Conservation (phyloP, 2,329 filamentous ascomycete species). For the Byssochlamys sp. region DNA sequence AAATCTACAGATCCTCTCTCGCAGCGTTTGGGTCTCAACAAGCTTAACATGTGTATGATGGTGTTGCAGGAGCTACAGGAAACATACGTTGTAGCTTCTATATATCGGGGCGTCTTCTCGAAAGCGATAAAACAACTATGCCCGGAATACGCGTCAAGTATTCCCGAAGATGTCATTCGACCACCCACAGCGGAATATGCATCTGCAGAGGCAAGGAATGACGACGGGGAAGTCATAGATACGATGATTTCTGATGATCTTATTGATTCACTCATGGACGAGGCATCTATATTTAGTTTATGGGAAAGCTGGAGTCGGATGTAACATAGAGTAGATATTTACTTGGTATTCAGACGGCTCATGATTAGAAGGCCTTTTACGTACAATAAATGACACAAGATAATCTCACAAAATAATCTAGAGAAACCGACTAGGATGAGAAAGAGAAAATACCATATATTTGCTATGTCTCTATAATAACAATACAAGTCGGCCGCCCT, state of each 20-base stretch:
- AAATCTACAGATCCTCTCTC: slow-evolving; percentile 14
- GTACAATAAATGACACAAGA: background rate
- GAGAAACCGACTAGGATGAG: background rate
- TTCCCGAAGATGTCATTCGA: background rate
- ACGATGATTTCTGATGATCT: slow-evolving; percentile 4
- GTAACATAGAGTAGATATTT: background rate
- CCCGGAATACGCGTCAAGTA: slow-evolving; percentile 3
- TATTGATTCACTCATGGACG: slow-evolving; percentile 14
- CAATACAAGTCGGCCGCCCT: background rate
- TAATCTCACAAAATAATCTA: background rate
- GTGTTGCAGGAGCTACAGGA: slow-evolving; percentile 23
- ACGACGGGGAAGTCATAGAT: slow-evolving; percentile 2
- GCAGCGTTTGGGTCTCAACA: slow-evolving; percentile 19
- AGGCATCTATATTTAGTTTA: slow-evolving; percentile 15
- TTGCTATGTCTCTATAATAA: background rate
- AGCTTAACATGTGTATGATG: slow-evolving; percentile 23
- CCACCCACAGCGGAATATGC: background rate
- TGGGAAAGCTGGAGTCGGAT: slow-evolving; percentile 13
- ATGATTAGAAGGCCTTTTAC: background rate
- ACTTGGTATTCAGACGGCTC: background rate
- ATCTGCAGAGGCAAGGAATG: background rate
- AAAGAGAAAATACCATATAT: background rate
- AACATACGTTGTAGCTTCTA: slow-evolving; percentile 18
- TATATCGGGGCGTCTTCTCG: slow-evolving; percentile 18
- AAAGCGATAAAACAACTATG: slow-evolving; percentile 17